Evolutionary conservation across 768 basidiomycete species (phyloP).

Genomic region (Pleurotus cornucopiae): DNA sequence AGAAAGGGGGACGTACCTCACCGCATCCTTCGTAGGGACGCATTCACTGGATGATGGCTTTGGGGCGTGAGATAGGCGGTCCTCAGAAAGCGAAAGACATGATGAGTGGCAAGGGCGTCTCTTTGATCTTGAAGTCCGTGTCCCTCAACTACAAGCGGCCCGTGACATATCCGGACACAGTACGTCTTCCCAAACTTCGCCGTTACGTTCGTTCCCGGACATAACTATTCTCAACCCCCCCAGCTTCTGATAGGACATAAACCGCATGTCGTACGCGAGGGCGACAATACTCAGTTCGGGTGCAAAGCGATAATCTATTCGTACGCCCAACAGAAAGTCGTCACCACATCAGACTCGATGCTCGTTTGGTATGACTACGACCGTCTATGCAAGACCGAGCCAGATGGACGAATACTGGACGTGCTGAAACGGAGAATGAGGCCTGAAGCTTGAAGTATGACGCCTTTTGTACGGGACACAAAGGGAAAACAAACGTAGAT

Average conservation of each 20-base stretch:
- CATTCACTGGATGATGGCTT: constrained; percentile 58
- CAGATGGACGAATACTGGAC: constrained; percentile 44
- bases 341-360: constrained; percentile 59
- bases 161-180: constrained; percentile 74
- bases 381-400: constrained; percentile 56
- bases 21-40: constrained; percentile 41
- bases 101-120: constrained; percentile 61
- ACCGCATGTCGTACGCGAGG: constrained; percentile 29
- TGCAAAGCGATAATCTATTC: constrained; percentile 60
- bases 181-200: constrained; percentile 26
- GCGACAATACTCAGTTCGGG: constrained; percentile 36
- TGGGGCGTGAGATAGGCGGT: constrained; percentile 61
- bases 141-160: constrained; percentile 65
- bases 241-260: constrained; percentile 66
- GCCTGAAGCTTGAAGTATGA: not conserved
- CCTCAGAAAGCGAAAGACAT: constrained; percentile 49
- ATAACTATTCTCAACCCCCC: constrained; percentile 1
- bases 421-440: constrained; percentile 15
- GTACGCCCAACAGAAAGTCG: constrained; percentile 54
- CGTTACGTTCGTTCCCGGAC: not conserved
- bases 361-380: constrained; percentile 82
- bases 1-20: no score
- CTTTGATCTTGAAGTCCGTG: constrained; percentile 70
- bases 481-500: no score
- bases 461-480: no score